A percentile compares a stretch with the other conserved stretches of the same genome.
Evolutionary conservation across 495 filamentous ascomycete species (phyloP).

Genomic region (Penicillium malachiteum): DNA sequence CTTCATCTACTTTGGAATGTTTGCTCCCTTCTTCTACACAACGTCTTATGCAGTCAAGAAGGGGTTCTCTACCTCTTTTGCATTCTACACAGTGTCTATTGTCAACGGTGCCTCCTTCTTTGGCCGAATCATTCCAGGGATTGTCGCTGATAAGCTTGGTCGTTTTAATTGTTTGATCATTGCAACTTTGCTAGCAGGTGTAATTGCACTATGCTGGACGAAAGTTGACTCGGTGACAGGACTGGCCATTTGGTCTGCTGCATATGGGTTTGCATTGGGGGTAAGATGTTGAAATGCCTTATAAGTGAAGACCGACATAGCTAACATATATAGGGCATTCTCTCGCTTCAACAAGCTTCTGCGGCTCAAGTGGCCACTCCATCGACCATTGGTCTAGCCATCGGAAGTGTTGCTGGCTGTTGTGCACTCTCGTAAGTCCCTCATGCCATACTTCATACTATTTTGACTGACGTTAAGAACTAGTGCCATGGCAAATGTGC

Average conservation of each 20-base stretch:
- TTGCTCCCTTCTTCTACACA: constrained; percentile 47
- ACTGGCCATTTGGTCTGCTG: constrained; percentile 33
- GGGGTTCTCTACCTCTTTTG: constrained; percentile 36
- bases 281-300: constrained; percentile 19
- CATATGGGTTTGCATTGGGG: constrained; percentile 43
- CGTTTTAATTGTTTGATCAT: constrained; percentile 69
- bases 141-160: constrained; percentile 67
- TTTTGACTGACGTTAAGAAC: neutral
- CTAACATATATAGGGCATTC: constrained; percentile 30
- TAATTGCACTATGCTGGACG: constrained; percentile 47
- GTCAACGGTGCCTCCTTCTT: constrained; percentile 47
- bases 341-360: constrained; percentile 43
- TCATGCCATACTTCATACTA: neutral
- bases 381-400: constrained; percentile 29
- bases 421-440: constrained; percentile 35
- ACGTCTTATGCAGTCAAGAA: constrained; percentile 32
- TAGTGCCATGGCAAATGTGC: constrained; percentile 38
- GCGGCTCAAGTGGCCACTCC: constrained; percentile 36
- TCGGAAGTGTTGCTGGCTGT: constrained; percentile 34
- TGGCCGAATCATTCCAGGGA: constrained; percentile 47
- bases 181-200: constrained; percentile 52
- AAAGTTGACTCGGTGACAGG: constrained; percentile 33
- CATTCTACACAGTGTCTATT: constrained; percentile 47
- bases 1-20: constrained; percentile 48
- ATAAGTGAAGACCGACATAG: neutral